Evolutionary conservation across 805 yeast species (phyloP), one percentile per base, ranked within the genome.

Genomic region (Priceomyces melissophilus): DNA sequence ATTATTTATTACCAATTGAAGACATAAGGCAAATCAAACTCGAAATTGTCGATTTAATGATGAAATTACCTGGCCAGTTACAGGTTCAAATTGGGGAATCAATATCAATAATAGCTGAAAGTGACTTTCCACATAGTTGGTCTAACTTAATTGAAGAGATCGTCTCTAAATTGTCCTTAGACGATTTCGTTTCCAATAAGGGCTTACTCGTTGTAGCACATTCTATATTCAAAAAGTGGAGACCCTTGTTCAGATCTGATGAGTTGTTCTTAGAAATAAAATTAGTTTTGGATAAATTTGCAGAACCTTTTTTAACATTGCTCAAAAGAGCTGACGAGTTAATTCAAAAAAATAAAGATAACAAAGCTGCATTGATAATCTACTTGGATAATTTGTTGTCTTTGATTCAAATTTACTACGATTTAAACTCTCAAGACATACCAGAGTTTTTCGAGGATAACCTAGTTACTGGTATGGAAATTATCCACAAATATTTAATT

Each of bases 371-470:
- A 17, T 67, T 89, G 44, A 58, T 57, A 27, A 67, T 81, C 2
- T 69, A 84, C 34, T 77, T 88, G 50, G 91, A 85, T 26, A 86
- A 84, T 42, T 62, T 90, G 50, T 66, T 84, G 38, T 64, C 89
- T 15, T 71, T 90, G 40, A 63, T 84, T 28, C 91, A 93, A 58
- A 78, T 95, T 29, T 95, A 87, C 63, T 88, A 81, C 58, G 99
- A 93, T 60, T 78, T 93, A 55, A 93, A 93, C 61, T 91, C 97
- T 64, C 99, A 95, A 66, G 99, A 93, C 64, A 84, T 93, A 40
- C 99, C 99, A 1, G 99, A 90, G 63, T 93, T 91, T 58, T 93
- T 93, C 59, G 99, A 95, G 65, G 98, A 93, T 64, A 78, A 93
- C 59, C 66, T 93, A 61, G 67, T 73, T 31, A 68, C 65, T 12